Base-by-base conservation (phyloP, 768 basidiomycete species). In the Hypholoma sublateritium region DNA sequence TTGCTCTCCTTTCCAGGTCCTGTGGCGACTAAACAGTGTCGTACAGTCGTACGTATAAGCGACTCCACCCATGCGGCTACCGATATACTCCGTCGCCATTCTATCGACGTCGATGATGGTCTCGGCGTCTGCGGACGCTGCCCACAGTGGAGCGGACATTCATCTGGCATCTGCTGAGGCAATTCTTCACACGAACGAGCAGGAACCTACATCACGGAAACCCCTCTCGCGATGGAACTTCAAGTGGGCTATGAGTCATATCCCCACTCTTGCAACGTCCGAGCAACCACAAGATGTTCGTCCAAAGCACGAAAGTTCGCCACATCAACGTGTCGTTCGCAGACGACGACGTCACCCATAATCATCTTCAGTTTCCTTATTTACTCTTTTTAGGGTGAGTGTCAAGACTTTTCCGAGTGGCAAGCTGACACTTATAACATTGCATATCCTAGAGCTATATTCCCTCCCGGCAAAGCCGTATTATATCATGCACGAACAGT, bases 341-440 rank as follows among this genome's bases (percentile, higher is more conserved):
- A 19, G 50, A 22, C 22, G 34, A 51, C 50, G 50, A 22, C 50
- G 50, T 25, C 50, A 51, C 16, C 50, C 50, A 16, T 51, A 41
- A 28, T 28, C 16, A 5, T 9, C 47, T 25, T 28, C 3, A n/a
- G 2, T 17, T 11, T 6, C 28, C 16, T 32, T n/a, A 46, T 32
- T 9, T 25, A 16, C 5, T 13, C 14, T 4, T 5, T 4, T 41
- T 16, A 41, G 13, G 3, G 47, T 48, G 47, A 48, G 47, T 7
- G 8, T 48, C 16, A 13, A 48, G 8, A 2, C 5, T 16, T n/a
- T 34, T 48, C 9, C 28, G 5, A 32, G 28, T 32, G 28, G 28
- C 28, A 32, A 5, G 28, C 28, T 32, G 28, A 32, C 9, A 9
- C 28, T 32, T 32, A 32, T 9, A 9, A 7, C 6, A 7, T 32